These are phyloP conservation scores for Wickerhamomyces chambardii DNA, from an alignment of 805 yeast species.

Conservation along the genomic window DNA sequence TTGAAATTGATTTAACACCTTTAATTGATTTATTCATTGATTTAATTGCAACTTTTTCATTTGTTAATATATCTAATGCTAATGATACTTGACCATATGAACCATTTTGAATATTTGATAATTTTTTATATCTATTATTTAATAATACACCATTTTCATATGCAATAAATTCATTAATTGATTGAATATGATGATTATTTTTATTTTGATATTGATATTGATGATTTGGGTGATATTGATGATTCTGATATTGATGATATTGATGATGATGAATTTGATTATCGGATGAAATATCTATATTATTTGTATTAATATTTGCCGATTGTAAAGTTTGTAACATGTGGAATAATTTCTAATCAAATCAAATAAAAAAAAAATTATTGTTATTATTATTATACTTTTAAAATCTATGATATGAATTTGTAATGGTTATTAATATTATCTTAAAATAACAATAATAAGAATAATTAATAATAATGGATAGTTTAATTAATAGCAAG, in stretches of 20 bases:
- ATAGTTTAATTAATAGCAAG: too few species aligned
- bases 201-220: background rate
- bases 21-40: constrained; percentile 35
- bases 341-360: too few species aligned
- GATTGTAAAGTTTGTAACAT: too few species aligned
- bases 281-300: too few species aligned
- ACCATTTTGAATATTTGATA: constrained; percentile 42
- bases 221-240: background rate
- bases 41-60: constrained; percentile 41
- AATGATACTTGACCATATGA: constrained; percentile 54
- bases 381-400: too few species aligned
- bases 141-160: constrained; percentile 31
- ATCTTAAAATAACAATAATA: too few species aligned
- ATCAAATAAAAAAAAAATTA: too few species aligned
- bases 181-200: background rate
- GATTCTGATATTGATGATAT: background rate
- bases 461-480: too few species aligned
- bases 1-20: constrained; percentile 35
- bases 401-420: too few species aligned
- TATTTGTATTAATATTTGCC: too few species aligned
- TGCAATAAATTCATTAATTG: constrained; percentile 28
- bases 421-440: too few species aligned
- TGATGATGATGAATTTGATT: too few species aligned
- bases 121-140: constrained; percentile 30
- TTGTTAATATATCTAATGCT: constrained; percentile 30